Percentiles rank a stretch among this genome's conserved stretches.
Evolutionary conservation across 768 basidiomycete species (phyloP).

Genomic region (Trametes elegans): DNA sequence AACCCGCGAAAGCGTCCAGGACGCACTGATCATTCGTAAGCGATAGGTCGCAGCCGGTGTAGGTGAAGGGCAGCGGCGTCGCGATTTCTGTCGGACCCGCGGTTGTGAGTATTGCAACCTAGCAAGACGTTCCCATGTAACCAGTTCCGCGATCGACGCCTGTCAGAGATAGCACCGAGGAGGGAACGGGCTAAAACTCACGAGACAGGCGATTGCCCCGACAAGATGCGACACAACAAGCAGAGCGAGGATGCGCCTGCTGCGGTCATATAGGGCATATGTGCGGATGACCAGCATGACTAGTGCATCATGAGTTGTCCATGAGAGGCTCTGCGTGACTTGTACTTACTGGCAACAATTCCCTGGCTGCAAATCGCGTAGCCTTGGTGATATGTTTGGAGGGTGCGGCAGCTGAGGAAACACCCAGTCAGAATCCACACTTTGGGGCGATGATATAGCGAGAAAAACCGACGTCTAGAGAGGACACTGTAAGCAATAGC

Average conservation of each 20-base stretch:
- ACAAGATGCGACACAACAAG: conserved; percentile 6
- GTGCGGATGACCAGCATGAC: conserved; percentile 25
- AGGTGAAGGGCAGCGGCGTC: conserved; percentile 3
- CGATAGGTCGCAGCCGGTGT: conserved; percentile 6
- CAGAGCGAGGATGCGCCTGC: conserved; percentile 17
- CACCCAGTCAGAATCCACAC: no score
- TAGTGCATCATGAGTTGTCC: background rate
- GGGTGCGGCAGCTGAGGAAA: conserved; percentile 1
- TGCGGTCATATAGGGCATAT: conserved; percentile 27
- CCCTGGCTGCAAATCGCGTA: conserved; percentile 7
- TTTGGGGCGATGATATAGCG: no score
- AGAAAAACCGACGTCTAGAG: no score
- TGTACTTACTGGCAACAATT: conserved; percentile 10
- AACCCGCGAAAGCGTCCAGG: background rate
- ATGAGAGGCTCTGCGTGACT: background rate
- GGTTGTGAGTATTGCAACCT: conserved; percentile 4
- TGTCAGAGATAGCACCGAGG: background rate
- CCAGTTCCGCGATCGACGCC: no score
- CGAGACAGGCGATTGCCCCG: conserved; percentile 6
- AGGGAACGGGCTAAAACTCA: background rate
- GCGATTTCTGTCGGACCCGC: background rate
- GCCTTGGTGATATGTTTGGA: conserved; percentile 15
- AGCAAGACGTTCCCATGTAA: no score
- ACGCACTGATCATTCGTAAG: conserved; percentile 16
- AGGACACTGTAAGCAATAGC: no score